A percentile compares a stretch with the other conserved stretches of the same genome.
Conservation (phyloP, 768 basidiomycete species). For the Hortiboletus campestris region DNA sequence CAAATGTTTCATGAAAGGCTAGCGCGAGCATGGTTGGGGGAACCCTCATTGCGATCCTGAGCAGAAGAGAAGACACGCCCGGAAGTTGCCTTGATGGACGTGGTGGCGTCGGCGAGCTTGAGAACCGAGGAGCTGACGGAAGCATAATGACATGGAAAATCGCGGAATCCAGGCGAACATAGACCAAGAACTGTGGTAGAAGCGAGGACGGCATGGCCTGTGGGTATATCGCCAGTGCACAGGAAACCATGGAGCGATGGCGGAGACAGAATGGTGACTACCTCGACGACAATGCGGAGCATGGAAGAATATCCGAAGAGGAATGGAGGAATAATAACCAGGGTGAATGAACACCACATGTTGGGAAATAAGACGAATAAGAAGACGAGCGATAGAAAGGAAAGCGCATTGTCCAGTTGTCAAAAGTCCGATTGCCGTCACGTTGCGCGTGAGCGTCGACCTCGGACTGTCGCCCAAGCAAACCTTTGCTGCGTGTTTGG, state of each 20-base stretch:
- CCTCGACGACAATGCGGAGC: slow-evolving; percentile 16
- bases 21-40: neutral
- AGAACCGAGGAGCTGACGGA: slow-evolving; percentile 26
- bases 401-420: slow-evolving; percentile 24
- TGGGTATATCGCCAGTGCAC: slow-evolving; percentile 22
- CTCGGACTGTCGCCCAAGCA: slow-evolving; percentile 22
- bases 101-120: neutral
- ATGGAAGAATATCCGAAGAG: slow-evolving; percentile 25
- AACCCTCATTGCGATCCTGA: slow-evolving; percentile 2
- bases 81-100: slow-evolving; percentile 16
- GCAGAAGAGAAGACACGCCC: slow-evolving; percentile 4
- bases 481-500: slow-evolving; percentile 14
- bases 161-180: slow-evolving; percentile 20
- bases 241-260: slow-evolving; percentile 9
- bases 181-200: slow-evolving; percentile 15
- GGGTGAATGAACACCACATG: slow-evolving; percentile 23
- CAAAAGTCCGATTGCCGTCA: slow-evolving; percentile 29
- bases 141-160: slow-evolving; percentile 23
- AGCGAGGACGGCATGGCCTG: slow-evolving; percentile 17
- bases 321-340: slow-evolving; percentile 21
- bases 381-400: slow-evolving; percentile 18
- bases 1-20: slow-evolving; percentile 9
- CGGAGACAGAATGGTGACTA: slow-evolving; percentile 13
- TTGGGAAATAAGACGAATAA: slow-evolving; percentile 26
- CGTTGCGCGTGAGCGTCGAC: slow-evolving; percentile 14